Evolutionary conservation across 1,284 basidiomycete genomes (phyloP).

Genomic region (Peniophora sp.): DNA sequence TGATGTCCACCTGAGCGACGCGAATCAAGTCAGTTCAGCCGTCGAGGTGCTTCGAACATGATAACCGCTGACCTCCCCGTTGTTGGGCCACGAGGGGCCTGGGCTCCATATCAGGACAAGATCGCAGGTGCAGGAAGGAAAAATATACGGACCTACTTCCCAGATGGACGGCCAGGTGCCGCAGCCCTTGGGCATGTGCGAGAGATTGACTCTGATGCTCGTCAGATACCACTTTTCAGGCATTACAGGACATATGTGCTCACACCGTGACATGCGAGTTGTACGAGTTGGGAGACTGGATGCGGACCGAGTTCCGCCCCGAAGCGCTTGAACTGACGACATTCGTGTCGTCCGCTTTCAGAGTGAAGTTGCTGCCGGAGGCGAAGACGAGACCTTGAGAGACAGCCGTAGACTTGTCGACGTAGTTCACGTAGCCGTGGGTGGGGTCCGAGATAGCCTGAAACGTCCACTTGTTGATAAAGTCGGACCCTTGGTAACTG

Average conservation of each 20-base stretch:
- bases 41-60: too few species aligned
- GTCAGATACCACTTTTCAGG: neutral
- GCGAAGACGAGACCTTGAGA: conserved; percentile 24
- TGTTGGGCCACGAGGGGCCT: conserved; percentile 20
- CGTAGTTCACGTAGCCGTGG: conserved; percentile 28
- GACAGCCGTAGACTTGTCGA: conserved; percentile 21
- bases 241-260: conserved; percentile 1
- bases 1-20: conserved; percentile 10
- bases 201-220: conserved; percentile 13
- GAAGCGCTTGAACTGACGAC: conserved; percentile 15
- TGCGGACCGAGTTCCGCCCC: conserved; percentile 20
- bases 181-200: conserved; percentile 23
- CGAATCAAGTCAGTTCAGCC: too few species aligned
- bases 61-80: conserved; percentile 20
- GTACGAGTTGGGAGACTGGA: conserved; percentile 17
- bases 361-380: conserved; percentile 20
- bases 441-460: conserved; percentile 24
- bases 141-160: conserved; percentile 8
- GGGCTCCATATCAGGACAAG: conserved; percentile 35
- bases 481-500: conserved; percentile 16
- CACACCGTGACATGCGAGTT: conserved; percentile 14
- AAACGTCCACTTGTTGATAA: conserved; percentile 23
- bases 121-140: conserved; percentile 31
- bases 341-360: conserved; percentile 26
- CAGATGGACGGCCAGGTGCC: conserved; percentile 17